Base-by-base conservation (phyloP, 805 yeast species). In the Starmerella scarabaei region DNA sequence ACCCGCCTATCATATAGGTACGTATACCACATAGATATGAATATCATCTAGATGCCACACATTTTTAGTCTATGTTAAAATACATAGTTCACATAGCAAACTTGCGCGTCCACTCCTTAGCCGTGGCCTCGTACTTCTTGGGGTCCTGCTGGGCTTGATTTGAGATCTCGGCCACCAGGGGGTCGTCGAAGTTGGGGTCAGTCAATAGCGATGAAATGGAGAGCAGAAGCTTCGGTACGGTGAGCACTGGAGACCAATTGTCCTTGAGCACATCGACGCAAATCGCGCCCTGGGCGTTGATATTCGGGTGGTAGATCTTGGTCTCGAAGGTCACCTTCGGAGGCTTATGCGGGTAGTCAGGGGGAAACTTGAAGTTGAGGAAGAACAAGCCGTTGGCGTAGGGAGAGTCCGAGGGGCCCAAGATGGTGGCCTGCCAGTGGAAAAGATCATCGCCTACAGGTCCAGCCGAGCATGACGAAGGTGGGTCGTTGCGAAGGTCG, bases 361-460 rank as follows among this genome's bases (percentile, higher is more conserved):
- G 86, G 61, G 98, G 98, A 80, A 91, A 91, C 62, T 85, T 94
- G 62, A 91, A 85, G 40, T 93, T 77, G 48, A 91, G 73, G 72
- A 91, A 91, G 65, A 91, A 91, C 33, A 88, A 95, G 57, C 97
- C 98, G 50, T 88, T 88, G 29, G 80, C 71, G 54, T 75, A 75
- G 45, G 82, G 70, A 35, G 95, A 82, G 66, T 91, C 97, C 52
- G 94, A 74, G 37, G 98, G 98, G 36, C 98, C 98, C 93, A 91
- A 84, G 61, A 91, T 91, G 33, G 97, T 86, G 31, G 97, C 98
- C 67, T 91, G 97, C 98, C 98, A 91, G 69, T 88, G 97, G 68
- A 80, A 91, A 59, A 88, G 69, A 63, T 88, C 98, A 55, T 91
- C 97, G 35, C 96, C 96, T 34, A 84, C 91, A 54, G 98, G 98